A percentile compares a stretch with the other conserved stretches of the same genome.
phyloP scores from a whole-genome alignment of 1,284 basidiomycete genomes.

The Heliocybe sulcata region DNA sequence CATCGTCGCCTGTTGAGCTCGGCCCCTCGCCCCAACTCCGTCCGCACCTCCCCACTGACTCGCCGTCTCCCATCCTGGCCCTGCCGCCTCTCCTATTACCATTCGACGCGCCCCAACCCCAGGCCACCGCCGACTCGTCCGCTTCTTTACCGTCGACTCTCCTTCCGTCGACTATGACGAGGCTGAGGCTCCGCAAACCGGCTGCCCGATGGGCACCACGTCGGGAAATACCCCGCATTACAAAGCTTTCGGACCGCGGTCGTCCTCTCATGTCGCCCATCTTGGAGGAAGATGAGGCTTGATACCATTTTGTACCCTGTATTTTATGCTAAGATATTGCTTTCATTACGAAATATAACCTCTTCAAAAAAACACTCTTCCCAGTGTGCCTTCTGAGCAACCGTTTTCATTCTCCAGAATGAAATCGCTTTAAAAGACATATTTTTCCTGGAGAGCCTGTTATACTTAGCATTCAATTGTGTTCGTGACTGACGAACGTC shows the following conservation, averaged over 20 bases:
- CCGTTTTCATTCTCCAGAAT: too few relatives aligned
- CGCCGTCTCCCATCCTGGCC: background rate
- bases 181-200: background rate
- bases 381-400: too few relatives aligned
- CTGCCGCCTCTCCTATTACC: background rate
- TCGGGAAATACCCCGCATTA: background rate
- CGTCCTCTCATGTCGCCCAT: background rate
- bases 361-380: too few relatives aligned
- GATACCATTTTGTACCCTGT: too few relatives aligned
- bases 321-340: too few relatives aligned
- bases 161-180: background rate
- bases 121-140: background rate
- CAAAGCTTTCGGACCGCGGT: background rate
- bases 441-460: too few relatives aligned
- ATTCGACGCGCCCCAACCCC: slow-evolving; percentile 10
- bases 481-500: too few relatives aligned
- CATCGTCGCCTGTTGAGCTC: background rate
- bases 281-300: background rate
- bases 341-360: too few relatives aligned
- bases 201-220: background rate
- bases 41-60: background rate
- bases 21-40: background rate
- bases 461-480: too few relatives aligned
- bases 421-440: too few relatives aligned
- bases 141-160: background rate